A percentile compares a stretch with the other conserved stretches of the same genome.
Conservation (phyloP, 345 rosid species). For the Melastoma malabathricum region DNA sequence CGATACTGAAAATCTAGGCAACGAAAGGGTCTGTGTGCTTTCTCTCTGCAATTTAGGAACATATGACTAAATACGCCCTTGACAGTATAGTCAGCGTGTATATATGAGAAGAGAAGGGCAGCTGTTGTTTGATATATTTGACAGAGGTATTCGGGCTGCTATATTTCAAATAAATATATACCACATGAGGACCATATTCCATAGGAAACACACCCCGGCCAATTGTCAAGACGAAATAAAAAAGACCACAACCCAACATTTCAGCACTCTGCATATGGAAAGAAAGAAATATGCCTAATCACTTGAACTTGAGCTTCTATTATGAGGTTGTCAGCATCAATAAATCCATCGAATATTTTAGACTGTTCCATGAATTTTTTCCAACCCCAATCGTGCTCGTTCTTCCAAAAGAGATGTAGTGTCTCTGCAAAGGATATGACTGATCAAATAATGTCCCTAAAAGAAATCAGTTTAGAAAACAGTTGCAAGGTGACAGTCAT, state of each 20-base stretch:
- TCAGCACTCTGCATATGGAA: background rate
- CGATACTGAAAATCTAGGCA: slow-evolving; percentile 79
- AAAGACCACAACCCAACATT: no score
- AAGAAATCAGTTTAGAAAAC: slow-evolving; percentile 5
- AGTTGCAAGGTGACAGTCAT: slow-evolving; percentile 11
- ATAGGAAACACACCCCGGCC: no score
- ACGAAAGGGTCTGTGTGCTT: slow-evolving; percentile 78
- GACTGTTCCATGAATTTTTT: slow-evolving; percentile 86
- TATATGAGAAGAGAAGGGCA: no score
- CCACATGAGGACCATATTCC: no score
- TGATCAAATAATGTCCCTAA: slow-evolving; percentile 8
- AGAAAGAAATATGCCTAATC: slow-evolving; percentile 51
- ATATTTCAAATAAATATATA: no score
- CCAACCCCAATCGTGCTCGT: slow-evolving; percentile 98
- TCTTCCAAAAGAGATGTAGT: slow-evolving; percentile 77
- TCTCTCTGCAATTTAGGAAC: slow-evolving; percentile 36
- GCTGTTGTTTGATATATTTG: no score
- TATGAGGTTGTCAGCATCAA: slow-evolving; percentile 64
- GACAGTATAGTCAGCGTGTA: no score
- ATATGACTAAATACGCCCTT: no score
- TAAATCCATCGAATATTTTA: slow-evolving; percentile 70
- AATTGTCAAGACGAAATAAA: no score
- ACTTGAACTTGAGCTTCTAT: slow-evolving; percentile 98
- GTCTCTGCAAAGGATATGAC: slow-evolving; percentile 43
- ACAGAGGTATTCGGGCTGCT: no score